Evolutionary conservation across 2,329 filamentous ascomycete genomes (phyloP), one percentile per base, ranked within the genome.

Genomic region (Fusarium sororula): DNA sequence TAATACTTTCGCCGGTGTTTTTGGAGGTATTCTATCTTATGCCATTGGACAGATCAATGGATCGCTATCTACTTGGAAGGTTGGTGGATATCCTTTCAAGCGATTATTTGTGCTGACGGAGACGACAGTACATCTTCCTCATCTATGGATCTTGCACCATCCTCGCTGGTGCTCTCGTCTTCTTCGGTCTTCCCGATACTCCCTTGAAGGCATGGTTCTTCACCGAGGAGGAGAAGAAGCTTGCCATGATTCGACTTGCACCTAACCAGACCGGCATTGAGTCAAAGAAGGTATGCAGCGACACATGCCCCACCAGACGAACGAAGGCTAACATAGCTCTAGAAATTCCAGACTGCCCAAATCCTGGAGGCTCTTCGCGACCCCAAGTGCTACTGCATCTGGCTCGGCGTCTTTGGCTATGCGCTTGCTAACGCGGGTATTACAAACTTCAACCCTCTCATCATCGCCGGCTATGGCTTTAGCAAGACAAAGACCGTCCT

Each of bases 361-460:
- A 70, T 79, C 1, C 4, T 73, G 4, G 78, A 80, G 30, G 59
- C 73, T 1, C 56, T 82, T 1, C 51, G 48, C 1, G 73, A 75
- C 8, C 73, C 73, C 0, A 77, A 78, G 8, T 77, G 72, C 47
- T 81, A 76, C 58, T 75, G 78, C 22, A 70, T 78, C 10, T 80
- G 77, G 55, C 45, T 76, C 2, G 66, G 75, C 3, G 76, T 76
- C 1, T 68, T 93, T 35, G 91, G 90, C 81, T 88, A 92, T 75
- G 91, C 91, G 24, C 85, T 93, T 28, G 90, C 91, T 54, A 90
- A 93, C 69, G 90, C 90, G 60, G 92, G 92, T 78, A 88, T 93
- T 77, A 92, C 93, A 80, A 86, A 90, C 76, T 85, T 90, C 75
- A 85, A 85, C 73, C 83, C 89, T 54, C 83, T 90, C 44, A 90